Percentiles rank a stretch among this genome's conserved stretches.
phyloP scores from a whole-genome alignment of 139 green algal genomes.

The Nannochloris sp. region DNA sequence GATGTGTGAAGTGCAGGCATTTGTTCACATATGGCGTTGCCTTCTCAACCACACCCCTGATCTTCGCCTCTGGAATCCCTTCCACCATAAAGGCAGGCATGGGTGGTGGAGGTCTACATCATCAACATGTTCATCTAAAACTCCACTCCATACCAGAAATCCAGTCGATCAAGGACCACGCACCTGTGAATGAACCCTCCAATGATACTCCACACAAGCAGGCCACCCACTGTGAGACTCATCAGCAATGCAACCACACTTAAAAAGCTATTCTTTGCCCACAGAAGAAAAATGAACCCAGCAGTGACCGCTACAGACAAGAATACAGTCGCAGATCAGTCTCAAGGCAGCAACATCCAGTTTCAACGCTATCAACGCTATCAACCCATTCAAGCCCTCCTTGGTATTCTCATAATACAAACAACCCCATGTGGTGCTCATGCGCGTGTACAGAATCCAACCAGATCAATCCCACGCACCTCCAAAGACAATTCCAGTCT shows the following conservation, averaged over 20 bases:
- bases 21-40: constrained; percentile 21
- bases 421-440: no score
- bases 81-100: constrained; percentile 26
- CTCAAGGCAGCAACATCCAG: neutral
- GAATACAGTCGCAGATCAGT: neutral
- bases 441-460: no score
- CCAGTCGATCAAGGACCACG: no score
- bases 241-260: constrained; percentile 16
- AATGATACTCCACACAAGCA: constrained; percentile 35
- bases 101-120: constrained; percentile 19
- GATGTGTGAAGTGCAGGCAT: constrained; percentile 11
- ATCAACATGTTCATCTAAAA: neutral
- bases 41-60: constrained; percentile 15
- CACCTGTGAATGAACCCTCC: constrained; percentile 18
- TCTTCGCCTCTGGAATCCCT: constrained; percentile 27
- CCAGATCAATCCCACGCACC: constrained; percentile 2
- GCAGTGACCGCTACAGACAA: constrained; percentile 17
- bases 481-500: constrained; percentile 30
- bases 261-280: constrained; percentile 17
- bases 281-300: constrained; percentile 34
- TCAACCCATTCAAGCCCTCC: no score
- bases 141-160: neutral
- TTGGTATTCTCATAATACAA: no score
- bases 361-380: neutral
- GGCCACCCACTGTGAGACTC: constrained; percentile 13